These are phyloP conservation scores for Cytospora piceae DNA, from an alignment of 2,329 filamentous ascomycete species.

Conservation along the genomic window DNA sequence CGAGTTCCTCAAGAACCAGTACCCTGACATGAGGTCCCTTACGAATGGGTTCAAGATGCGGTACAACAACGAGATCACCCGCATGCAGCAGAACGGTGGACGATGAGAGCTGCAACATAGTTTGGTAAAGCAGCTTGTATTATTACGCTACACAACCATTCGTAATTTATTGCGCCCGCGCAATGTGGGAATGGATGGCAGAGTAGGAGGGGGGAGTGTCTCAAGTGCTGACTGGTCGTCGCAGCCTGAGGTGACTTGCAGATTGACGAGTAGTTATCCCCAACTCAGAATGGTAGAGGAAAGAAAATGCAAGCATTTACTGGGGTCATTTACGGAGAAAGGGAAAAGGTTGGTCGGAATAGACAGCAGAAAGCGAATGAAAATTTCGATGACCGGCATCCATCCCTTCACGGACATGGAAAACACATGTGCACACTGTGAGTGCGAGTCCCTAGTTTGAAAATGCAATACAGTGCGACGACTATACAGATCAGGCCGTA, in stretches of 20 bases:
- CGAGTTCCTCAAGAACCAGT: constrained; percentile 84
- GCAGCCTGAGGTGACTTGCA: not conserved
- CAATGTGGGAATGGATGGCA: not conserved
- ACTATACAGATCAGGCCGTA: not conserved
- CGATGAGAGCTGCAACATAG: constrained; percentile 16
- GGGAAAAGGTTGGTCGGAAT: not conserved
- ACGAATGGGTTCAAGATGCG: constrained; percentile 97
- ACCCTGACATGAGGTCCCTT: constrained; percentile 91
- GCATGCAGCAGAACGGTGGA: constrained; percentile 49
- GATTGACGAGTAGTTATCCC: not conserved
- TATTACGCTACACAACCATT: constrained; percentile 12
- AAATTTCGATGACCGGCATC: constrained; percentile 1
- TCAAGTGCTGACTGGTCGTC: not conserved
- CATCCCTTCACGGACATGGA: not conserved
- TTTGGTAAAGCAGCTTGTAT: constrained; percentile 13
- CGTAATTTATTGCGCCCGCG: not conserved
- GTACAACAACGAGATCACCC: constrained; percentile 67
- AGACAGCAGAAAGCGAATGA: constrained; percentile 1
- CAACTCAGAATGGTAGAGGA: not conserved
- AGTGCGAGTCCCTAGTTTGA: not conserved
- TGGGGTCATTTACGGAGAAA: not conserved
- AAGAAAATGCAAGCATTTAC: not conserved
- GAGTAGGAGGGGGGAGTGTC: not conserved
- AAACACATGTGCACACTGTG: not conserved
- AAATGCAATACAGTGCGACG: not conserved